Evolutionary conservation across 2,329 filamentous ascomycete species (phyloP), one percentile per base, ranked within the genome.

Genomic region (Grosmannia clavigera): DNA sequence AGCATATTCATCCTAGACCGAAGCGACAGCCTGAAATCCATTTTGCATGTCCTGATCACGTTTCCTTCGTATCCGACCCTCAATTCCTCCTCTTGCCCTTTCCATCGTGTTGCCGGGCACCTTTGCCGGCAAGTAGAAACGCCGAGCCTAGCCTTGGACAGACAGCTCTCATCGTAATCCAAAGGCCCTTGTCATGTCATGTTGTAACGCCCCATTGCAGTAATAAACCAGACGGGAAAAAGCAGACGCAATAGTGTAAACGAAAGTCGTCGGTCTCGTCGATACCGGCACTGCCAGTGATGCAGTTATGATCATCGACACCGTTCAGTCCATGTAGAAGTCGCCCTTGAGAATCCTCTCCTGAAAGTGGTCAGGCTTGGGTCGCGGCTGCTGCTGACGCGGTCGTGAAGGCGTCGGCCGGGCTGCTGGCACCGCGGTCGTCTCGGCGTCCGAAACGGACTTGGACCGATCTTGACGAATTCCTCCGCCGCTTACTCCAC

Each of bases 331-430:
- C 91, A 97, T 96, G 77, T 94, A 94, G 69, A 99, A 97, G 70
- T 99, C 94, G 54, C 92, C 94, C 76, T 96, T 94, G 66, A 99
- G 81, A 68, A 99, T 97, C 66, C 95, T 85, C 80, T 99, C 94
- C 74, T 96, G 92, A 76, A 96, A 94, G 64, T 87, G 87, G 75
- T 99, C 94, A 35, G 92, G 92, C 78, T 92, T 95, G 65, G 79
- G 79, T 46, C 79, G 76, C 67, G 78, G 73, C 57, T 35, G 33
- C 33, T 72, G 68, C 57, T 73, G 73, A 65, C 76, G 75, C 57
- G 77, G 75, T 69, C 74, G 76, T 55, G 78, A 73, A 22, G 76
- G 72, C 65, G 73, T 75, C 22, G 81, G 82, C 50, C 81, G 82
- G 40, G 63, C 86, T 88, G 57, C 61, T 40, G 57, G 62, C 51